Conservation (phyloP, 1,284 basidiomycete genomes). For the Caloboletus inedulis region DNA sequence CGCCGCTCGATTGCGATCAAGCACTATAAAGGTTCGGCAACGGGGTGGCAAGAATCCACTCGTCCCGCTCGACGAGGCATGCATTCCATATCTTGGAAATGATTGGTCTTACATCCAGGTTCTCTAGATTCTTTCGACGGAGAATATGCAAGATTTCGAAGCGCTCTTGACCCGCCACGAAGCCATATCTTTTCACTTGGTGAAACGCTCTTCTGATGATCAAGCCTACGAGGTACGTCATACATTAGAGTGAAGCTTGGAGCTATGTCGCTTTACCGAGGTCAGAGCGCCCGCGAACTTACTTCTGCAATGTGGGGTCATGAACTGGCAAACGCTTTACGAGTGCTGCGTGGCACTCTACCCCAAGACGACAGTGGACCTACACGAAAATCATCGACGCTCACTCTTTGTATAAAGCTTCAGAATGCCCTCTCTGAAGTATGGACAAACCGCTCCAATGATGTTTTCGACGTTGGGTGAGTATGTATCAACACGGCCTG, state of each 20-base stretch:
- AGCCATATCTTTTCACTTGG: conserved; percentile 61
- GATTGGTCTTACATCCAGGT: neutral
- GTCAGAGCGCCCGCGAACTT: conserved; percentile 69
- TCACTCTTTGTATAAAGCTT: conserved; percentile 50
- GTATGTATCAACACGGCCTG: conserved; percentile 22
- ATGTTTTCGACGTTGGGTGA: conserved; percentile 77
- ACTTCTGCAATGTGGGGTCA: conserved; percentile 70
- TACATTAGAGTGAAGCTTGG: neutral
- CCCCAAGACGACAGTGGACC: conserved; percentile 29
- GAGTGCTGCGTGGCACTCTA: conserved; percentile 49
- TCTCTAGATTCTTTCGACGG: conserved; percentile 53
- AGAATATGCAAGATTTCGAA: conserved; percentile 53
- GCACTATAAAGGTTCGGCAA: conserved; percentile 50
- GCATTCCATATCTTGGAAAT: neutral
- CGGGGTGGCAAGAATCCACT: conserved; percentile 36
- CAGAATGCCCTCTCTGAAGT: conserved; percentile 60
- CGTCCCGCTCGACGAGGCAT: conserved; percentile 70
- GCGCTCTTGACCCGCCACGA: conserved; percentile 59
- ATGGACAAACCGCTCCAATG: conserved; percentile 63
- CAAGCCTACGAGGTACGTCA: conserved; percentile 69
- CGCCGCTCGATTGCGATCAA: conserved; percentile 73
- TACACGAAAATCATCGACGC: conserved; percentile 33
- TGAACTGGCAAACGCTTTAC: conserved; percentile 64
- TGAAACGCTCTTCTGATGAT: conserved; percentile 68
- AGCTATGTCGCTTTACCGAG: neutral